phyloP scores from a whole-genome alignment of 2,329 filamentous ascomycete genomes.

The Xylariales sp. region DNA sequence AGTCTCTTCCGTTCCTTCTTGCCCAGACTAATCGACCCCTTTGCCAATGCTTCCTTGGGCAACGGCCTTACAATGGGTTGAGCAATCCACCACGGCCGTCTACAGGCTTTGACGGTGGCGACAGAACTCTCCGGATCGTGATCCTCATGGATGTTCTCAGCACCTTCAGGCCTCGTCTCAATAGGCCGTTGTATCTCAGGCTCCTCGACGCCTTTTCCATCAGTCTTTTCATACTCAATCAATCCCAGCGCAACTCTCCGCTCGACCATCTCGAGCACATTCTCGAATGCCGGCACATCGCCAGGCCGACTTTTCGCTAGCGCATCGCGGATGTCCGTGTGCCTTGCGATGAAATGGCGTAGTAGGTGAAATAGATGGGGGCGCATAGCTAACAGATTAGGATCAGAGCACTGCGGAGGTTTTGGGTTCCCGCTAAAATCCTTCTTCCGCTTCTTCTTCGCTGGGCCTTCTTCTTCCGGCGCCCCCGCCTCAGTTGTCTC shows the following conservation, averaged over 20 bases:
- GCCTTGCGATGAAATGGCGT: conserved; percentile 70
- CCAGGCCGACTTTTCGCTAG: conserved; percentile 65
- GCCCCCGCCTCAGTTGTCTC: conserved; percentile 25
- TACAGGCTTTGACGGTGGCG: conserved; percentile 66
- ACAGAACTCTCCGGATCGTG: conserved; percentile 54
- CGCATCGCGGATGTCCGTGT: conserved; percentile 82
- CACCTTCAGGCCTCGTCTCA: conserved; percentile 28
- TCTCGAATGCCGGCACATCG: conserved; percentile 73
- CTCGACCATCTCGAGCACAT: conserved; percentile 72
- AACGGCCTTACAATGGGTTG: conserved; percentile 83
- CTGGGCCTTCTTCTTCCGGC: conserved; percentile 34
- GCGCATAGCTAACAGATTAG: conserved; percentile 77
- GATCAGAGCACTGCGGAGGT: conserved; percentile 36
- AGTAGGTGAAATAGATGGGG: conserved; percentile 91
- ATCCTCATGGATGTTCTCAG: conserved; percentile 24
- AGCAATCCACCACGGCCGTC: conserved; percentile 82
- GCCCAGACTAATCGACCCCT: conserved; percentile 69
- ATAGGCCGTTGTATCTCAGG: conserved; percentile 18
- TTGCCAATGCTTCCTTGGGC: conserved; percentile 80
- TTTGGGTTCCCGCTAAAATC: conserved; percentile 39
- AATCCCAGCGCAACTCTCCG: conserved; percentile 67
- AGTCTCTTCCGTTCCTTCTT: conserved; percentile 59
- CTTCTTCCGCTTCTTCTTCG: conserved; percentile 39
- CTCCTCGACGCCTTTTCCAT: conserved; percentile 44
- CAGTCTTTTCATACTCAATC: conserved; percentile 56